Evolutionary conservation across 2,329 filamentous ascomycete genomes (phyloP).

Genomic region (Aspergillus novoparasiticus): DNA sequence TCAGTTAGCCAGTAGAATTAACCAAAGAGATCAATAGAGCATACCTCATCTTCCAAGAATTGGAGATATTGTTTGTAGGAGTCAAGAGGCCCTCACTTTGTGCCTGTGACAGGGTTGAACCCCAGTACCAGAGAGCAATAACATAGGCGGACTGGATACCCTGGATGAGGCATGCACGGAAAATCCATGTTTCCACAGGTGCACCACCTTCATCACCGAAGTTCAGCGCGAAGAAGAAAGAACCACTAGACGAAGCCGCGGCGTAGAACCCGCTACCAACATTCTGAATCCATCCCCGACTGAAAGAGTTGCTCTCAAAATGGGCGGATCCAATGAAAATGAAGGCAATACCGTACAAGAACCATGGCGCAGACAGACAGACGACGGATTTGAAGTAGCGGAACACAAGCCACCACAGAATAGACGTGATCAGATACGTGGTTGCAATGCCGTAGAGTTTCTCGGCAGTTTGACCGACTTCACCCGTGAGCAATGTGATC

Average conservation of each 20-base stretch:
- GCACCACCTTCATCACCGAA: slow-evolving; percentile 66
- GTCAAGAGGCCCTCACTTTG: slow-evolving; percentile 46
- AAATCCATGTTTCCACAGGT: slow-evolving; percentile 67
- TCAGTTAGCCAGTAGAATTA: slow-evolving; percentile 18
- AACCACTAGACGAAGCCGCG: slow-evolving; percentile 63
- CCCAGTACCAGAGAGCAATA: slow-evolving; percentile 69
- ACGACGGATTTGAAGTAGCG: slow-evolving; percentile 60
- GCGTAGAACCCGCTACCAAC: slow-evolving; percentile 65
- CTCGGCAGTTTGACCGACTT: slow-evolving; percentile 60
- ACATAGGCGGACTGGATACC: slow-evolving; percentile 69
- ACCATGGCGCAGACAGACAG: slow-evolving; percentile 61
- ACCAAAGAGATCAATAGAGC: slow-evolving; percentile 14
- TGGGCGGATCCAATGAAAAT: slow-evolving; percentile 65
- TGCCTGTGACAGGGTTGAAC: slow-evolving; percentile 54
- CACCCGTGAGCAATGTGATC: slow-evolving; percentile 67
- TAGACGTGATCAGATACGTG: slow-evolving; percentile 60
- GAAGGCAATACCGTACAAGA: slow-evolving; percentile 65
- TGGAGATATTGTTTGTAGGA: slow-evolving; percentile 39
- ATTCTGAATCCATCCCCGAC: slow-evolving; percentile 60
- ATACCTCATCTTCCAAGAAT: slow-evolving; percentile 49
- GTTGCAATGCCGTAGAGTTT: slow-evolving; percentile 64
- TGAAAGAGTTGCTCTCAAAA: slow-evolving; percentile 45
- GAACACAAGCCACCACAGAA: slow-evolving; percentile 66
- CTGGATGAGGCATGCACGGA: slow-evolving; percentile 66
- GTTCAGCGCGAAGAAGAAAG: slow-evolving; percentile 68